phyloP scores from a whole-genome alignment of 2,329 filamentous ascomycete species.

The Monilinia fructicola region DNA sequence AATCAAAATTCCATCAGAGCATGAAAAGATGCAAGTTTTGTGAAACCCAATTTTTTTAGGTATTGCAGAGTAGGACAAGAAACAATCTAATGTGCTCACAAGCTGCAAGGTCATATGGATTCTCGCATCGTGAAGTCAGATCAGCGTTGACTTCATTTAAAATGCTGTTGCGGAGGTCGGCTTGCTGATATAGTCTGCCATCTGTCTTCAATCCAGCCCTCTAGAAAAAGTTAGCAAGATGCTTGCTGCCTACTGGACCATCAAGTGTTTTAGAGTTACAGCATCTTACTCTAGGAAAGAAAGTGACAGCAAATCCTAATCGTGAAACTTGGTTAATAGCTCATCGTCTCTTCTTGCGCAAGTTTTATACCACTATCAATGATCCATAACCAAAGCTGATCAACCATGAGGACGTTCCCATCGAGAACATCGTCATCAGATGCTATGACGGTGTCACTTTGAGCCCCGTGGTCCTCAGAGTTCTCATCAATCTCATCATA shows the following conservation, averaged over 20 bases:
- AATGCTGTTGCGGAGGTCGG: conserved; percentile 25
- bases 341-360: background rate
- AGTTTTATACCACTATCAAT: conserved; percentile 21
- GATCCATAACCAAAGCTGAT: conserved; percentile 26
- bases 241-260: background rate
- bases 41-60: background rate
- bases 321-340: background rate
- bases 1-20: background rate
- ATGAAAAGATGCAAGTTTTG: no score
- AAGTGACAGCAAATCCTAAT: conserved; percentile 5
- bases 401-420: conserved; percentile 26
- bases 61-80: background rate
- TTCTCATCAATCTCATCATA: background rate
- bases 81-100: background rate
- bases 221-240: background rate
- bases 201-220: conserved; percentile 14
- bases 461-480: background rate
- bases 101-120: conserved; percentile 26
- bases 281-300: background rate
- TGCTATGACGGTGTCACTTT: conserved; percentile 9
- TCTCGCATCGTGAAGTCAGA: conserved; percentile 26
- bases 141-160: conserved; percentile 29
- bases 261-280: background rate
- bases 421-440: conserved; percentile 23
- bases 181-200: conserved; percentile 25